Conservation (phyloP, 495 filamentous ascomycete species). For the Neurospora terricola region DNA sequence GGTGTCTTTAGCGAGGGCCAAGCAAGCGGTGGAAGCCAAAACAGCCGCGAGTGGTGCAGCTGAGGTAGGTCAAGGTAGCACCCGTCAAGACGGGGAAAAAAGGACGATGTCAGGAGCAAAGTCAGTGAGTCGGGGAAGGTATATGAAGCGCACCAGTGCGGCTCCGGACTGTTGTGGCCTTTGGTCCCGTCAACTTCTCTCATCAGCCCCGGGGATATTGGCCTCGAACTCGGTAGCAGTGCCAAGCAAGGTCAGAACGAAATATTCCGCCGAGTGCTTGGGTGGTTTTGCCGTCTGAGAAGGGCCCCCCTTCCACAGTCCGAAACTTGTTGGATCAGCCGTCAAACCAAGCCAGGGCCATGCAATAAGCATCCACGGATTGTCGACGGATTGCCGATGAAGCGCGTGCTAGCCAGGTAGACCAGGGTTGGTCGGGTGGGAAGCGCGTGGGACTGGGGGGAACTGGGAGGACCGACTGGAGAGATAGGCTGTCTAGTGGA, state of each 20-base stretch:
- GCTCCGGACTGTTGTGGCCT: background rate
- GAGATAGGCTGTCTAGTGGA: background rate
- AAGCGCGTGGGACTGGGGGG: constrained; percentile 1
- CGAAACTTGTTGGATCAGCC: background rate
- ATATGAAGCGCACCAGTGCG: background rate
- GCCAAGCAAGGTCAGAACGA: background rate
- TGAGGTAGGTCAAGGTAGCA: background rate
- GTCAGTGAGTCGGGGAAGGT: background rate
- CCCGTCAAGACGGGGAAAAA: background rate
- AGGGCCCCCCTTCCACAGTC: background rate
- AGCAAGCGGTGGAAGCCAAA: background rate
- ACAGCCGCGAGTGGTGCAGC: background rate
- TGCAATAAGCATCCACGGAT: background rate
- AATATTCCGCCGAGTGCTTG: background rate
- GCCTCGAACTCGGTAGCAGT: background rate
- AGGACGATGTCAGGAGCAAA: background rate
- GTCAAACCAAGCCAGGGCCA: background rate
- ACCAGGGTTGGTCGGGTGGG: background rate
- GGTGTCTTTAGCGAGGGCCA: background rate
- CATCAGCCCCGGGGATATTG: background rate
- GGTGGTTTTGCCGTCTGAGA: background rate
- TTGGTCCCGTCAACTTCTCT: background rate
- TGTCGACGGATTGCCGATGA: background rate
- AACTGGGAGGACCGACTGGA: background rate
- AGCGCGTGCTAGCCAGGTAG: background rate